Percentiles rank a stretch among this genome's conserved stretches.
Conservation (phyloP, 1,284 basidiomycete genomes). For the Malassezia equina region DNA sequence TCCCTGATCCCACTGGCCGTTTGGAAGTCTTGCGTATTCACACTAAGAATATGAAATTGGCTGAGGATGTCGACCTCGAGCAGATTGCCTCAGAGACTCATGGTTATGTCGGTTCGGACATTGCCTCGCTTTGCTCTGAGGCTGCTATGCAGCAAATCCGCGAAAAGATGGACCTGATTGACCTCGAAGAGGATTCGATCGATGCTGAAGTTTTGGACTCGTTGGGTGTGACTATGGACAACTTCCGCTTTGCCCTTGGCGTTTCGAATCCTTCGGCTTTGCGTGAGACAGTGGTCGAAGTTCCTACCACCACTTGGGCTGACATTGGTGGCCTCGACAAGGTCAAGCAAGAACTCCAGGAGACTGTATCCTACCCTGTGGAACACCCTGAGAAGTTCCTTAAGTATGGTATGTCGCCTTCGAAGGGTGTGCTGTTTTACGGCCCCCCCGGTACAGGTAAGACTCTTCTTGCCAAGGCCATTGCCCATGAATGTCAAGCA, state of each 20-base stretch:
- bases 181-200: conserved; percentile 70
- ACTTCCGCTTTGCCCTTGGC: conserved; percentile 92
- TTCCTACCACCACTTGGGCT: conserved; percentile 92
- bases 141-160: conserved; percentile 98
- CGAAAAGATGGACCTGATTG: conserved; percentile 94
- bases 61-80: conserved; percentile 94
- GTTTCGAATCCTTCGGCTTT: conserved; percentile 92
- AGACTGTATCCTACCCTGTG: conserved; percentile 98
- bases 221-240: conserved; percentile 92
- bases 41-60: conserved; percentile 99
- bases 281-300: conserved; percentile 90
- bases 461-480: conserved; percentile 87
- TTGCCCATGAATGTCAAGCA: conserved; percentile 98
- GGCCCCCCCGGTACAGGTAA: conserved; percentile 95
- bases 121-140: conserved; percentile 90
- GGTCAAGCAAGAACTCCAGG: conserved; percentile 97
- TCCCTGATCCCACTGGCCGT: conserved; percentile 95
- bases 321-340: conserved; percentile 98
- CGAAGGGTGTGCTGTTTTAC: conserved; percentile 95
- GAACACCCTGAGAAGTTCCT: conserved; percentile 99
- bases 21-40: conserved; percentile 96
- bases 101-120: conserved; percentile 95
- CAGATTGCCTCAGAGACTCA: conserved; percentile 96
- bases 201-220: conserved; percentile 93
- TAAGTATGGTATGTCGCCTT: conserved; percentile 99